These are phyloP conservation scores for Ballota nigra DNA, from an alignment of 257 asterid genomes.

Conservation along the genomic window DNA sequence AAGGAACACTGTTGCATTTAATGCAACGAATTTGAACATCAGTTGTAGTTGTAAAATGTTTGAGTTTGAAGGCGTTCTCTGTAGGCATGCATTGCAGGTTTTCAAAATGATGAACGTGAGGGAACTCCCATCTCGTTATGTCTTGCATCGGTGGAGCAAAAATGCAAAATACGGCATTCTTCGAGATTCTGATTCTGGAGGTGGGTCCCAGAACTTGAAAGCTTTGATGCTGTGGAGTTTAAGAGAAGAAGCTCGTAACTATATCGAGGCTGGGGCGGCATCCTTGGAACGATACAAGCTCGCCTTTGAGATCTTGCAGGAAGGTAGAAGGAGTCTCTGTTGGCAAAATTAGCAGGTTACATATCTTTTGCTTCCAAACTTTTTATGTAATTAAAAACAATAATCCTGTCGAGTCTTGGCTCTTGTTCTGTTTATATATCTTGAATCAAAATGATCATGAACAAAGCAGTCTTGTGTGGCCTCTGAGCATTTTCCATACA, in stretches of 20 bases:
- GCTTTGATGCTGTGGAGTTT: conserved; percentile 90
- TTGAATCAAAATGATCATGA: background rate
- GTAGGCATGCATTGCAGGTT: conserved; percentile 85
- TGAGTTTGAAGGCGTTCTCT: conserved; percentile 87
- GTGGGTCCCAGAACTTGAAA: conserved; percentile 61
- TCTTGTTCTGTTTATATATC: background rate
- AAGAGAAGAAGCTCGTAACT: conserved; percentile 82
- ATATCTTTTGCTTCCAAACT: conserved; percentile 20
- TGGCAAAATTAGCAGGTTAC: conserved; percentile 69
- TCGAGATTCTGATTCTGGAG: conserved; percentile 71
- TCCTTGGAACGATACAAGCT: conserved; percentile 81
- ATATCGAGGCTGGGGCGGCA: conserved; percentile 73
- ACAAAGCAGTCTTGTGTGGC: background rate
- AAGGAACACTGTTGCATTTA: conserved; percentile 84
- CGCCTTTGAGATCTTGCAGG: conserved; percentile 92
- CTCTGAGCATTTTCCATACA: background rate
- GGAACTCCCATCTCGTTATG: conserved; percentile 85
- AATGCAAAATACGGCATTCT: conserved; percentile 69
- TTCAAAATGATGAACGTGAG: conserved; percentile 83
- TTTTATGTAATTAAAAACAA: background rate
- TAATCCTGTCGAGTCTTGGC: background rate
- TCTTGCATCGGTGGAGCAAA: conserved; percentile 89
- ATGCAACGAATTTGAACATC: conserved; percentile 71
- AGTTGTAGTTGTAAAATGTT: conserved; percentile 94
- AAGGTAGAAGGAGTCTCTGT: conserved; percentile 82